Evolutionary conservation across 2,329 filamentous ascomycete genomes (phyloP), one percentile per base, ranked within the genome.

Genomic region (Ophiostoma angusticollis): DNA sequence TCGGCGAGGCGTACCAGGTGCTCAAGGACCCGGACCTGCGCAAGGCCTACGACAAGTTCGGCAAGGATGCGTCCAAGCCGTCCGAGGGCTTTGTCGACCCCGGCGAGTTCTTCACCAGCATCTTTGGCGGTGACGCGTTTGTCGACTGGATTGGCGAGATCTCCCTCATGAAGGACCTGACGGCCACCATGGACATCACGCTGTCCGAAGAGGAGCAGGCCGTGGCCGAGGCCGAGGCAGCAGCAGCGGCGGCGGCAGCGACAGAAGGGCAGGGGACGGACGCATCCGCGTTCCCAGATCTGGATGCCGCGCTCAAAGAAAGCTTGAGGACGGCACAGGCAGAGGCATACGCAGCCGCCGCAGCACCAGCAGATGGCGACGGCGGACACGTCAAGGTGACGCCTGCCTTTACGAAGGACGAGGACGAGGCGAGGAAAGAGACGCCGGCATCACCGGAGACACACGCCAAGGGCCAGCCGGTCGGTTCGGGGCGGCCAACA

Each of bases 111-210:
- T 98, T 98, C 64, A 83, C 83, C 53, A 93, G 87, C 68, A 98
- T 98, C 51, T 98, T 98, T 56, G 91, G 91, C 50, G 91, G 91
- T 44, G 89, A 95, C 52, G 86, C 89, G 11, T 98, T 98, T 54
- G 70, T 81, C 45, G 89, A 98, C 65, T 85, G 91, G 70, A 96
- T 98, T 54, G 91, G 91, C 49, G 91, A 98, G 69, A 94, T 98
- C 51, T 91, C 84, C 36, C 75, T 98, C 42, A 95, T 98, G 84
- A 96, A 95, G 66, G 91, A 98, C 55, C 71, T 98, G 39, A 96
- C 89, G 14, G 85, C 86, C 54, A 94, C 87, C 31, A 96, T 98
- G 89, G 91, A 98, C 54, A 96, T 98, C 49, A 87, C 85, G 16
- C 89, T 86, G 78, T 70, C 83, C 40, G 78, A 78, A 45, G 76